Evolutionary conservation across 495 filamentous ascomycete species (phyloP).

Genomic region (Letharia lupina): DNA sequence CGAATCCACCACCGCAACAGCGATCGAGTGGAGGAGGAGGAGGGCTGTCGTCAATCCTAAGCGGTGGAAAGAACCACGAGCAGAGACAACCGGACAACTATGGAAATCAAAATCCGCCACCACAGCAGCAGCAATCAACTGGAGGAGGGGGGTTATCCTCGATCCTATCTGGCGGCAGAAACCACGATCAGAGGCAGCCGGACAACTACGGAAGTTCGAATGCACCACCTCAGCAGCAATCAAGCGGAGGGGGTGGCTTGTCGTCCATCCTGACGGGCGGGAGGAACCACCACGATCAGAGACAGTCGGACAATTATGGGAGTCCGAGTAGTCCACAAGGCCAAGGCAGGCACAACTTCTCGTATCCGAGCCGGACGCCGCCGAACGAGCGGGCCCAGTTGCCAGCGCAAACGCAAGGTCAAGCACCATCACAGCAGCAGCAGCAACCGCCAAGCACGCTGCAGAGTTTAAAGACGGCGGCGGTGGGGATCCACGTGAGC

Average conservation of each 20-base stretch:
- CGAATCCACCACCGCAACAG: slow-evolving; percentile 17
- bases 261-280: slow-evolving; percentile 3
- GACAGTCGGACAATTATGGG: background rate
- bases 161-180: background rate
- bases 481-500: slow-evolving; percentile 25
- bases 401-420: background rate
- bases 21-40: background rate
- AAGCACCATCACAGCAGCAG: background rate
- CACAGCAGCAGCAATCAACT: background rate
- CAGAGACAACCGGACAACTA: slow-evolving; percentile 1
- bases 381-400: slow-evolving; percentile 6
- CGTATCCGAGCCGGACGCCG: slow-evolving; percentile 21
- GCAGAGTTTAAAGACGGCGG: slow-evolving; percentile 23
- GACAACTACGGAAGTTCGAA: slow-evolving; percentile 8
- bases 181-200: background rate
- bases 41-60: slow-evolving; percentile 6
- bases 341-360: slow-evolving; percentile 23
- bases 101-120: slow-evolving; percentile 1
- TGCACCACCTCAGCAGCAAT: slow-evolving; percentile 8
- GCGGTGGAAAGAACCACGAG: background rate
- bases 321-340: slow-evolving; percentile 5
- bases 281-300: background rate
- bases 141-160: background rate
- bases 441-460: slow-evolving; percentile 17
- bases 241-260: background rate